These are phyloP conservation scores for Pseudozyma thailandica DNA, from an alignment of 1,284 basidiomycete genomes.

Conservation along the genomic window DNA sequence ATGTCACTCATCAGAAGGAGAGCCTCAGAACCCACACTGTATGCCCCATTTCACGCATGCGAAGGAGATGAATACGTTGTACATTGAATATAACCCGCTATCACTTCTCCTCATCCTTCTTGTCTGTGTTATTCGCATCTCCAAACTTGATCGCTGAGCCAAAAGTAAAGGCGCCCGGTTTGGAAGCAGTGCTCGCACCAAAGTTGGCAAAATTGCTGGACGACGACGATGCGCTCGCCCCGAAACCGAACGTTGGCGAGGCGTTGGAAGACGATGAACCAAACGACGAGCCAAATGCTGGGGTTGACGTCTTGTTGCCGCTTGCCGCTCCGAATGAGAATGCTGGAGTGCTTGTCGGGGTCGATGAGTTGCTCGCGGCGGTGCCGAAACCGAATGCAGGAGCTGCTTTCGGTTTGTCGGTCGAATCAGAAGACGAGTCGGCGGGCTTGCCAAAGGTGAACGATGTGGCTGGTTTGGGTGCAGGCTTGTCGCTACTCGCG, in stretches of 20 bases:
- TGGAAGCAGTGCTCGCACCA: constrained; percentile 18
- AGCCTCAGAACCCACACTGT: no score
- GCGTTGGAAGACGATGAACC: constrained; percentile 6
- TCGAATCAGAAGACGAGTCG: constrained; percentile 13
- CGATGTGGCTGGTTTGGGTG: constrained; percentile 3
- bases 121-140: constrained; percentile 5
- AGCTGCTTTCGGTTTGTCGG: neutral
- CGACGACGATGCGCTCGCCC: constrained; percentile 1
- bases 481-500: constrained; percentile 8
- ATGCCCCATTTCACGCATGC: no score
- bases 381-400: constrained; percentile 23
- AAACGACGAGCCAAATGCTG: constrained; percentile 22
- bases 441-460: constrained; percentile 16
- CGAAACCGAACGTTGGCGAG: constrained; percentile 27
- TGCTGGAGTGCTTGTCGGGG: constrained; percentile 6
- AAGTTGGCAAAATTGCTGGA: constrained; percentile 36
- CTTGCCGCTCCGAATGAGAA: constrained; percentile 18
- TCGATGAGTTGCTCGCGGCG: constrained; percentile 1
- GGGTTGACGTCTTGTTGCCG: neutral
- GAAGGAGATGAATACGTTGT: no score
- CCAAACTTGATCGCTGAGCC: constrained; percentile 39
- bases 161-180: constrained; percentile 40
- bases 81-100: constrained; percentile 3
- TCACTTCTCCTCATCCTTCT: constrained; percentile 8
- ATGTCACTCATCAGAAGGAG: no score